These are phyloP conservation scores for Vicia villosa DNA, from an alignment of 306 rosid species.

Conservation along the genomic window DNA sequence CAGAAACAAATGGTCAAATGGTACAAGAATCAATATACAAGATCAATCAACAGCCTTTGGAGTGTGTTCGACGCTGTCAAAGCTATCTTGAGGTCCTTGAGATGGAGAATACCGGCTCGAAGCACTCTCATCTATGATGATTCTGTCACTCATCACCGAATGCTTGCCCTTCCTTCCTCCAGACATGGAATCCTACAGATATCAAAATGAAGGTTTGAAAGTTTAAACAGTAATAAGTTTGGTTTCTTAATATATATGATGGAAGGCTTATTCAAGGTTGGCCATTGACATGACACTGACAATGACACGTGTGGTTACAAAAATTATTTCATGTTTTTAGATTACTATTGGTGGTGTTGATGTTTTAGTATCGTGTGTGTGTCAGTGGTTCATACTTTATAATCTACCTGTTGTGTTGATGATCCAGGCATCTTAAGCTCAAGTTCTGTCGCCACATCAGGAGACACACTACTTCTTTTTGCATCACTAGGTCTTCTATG, in stretches of 20 bases:
- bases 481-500: constrained; percentile 48
- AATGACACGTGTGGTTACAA: no score
- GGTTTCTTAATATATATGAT: constrained; percentile 6
- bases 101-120: constrained; percentile 72
- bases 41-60: constrained; percentile 56
- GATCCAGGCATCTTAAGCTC: constrained; percentile 97
- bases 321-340: not conserved
- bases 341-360: not conserved
- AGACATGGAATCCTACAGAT: constrained; percentile 58
- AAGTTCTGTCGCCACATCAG: constrained; percentile 87
- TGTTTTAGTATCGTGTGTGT: not conserved
- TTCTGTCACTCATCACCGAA: constrained; percentile 60
- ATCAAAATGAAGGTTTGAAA: constrained; percentile 22
- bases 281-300: not conserved
- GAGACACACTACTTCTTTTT: constrained; percentile 60
- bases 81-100: constrained; percentile 76
- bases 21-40: constrained; percentile 19
- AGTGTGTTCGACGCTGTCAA: constrained; percentile 65
- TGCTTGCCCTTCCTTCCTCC: constrained; percentile 68
- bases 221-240: constrained; percentile 9
- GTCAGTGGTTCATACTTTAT: not conserved
- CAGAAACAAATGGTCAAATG: constrained; percentile 23
- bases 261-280: not conserved
- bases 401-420: constrained; percentile 68
- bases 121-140: constrained; percentile 54